These are phyloP conservation scores for Dryadomyces sulphureus DNA, from an alignment of 2,329 filamentous ascomycete genomes.

Conservation along the genomic window DNA sequence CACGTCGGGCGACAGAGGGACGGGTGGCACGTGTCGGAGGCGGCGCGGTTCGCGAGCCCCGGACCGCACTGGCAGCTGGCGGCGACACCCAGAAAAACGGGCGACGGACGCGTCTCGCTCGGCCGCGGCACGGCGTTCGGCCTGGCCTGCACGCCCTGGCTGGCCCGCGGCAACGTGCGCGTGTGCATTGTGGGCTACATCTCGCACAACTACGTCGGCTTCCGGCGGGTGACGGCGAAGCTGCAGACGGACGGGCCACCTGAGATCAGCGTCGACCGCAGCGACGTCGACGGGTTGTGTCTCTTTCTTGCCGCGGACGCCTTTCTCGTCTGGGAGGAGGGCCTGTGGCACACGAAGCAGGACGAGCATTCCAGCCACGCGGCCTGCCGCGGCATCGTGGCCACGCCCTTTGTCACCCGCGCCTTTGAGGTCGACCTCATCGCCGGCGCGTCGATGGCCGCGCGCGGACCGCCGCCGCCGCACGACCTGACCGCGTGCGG, in stretches of 20 bases:
- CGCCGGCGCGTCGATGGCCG: constrained; percentile 5
- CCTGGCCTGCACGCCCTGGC: constrained; percentile 41
- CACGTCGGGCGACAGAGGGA: constrained; percentile 20
- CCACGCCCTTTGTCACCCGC: constrained; percentile 32
- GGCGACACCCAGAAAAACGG: constrained; percentile 17
- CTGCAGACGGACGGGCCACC: constrained; percentile 6
- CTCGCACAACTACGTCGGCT: constrained; percentile 37
- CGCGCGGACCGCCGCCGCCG: constrained; percentile 7
- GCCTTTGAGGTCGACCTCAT: constrained; percentile 35
- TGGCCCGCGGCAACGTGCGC: constrained; percentile 14
- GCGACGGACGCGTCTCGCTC: constrained; percentile 34
- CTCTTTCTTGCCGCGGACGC: constrained; percentile 34
- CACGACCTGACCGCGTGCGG: constrained; percentile 30
- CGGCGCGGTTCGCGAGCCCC: constrained; percentile 29
- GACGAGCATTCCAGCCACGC: constrained; percentile 19
- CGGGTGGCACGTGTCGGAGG: constrained; percentile 34
- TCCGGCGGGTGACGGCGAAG: constrained; percentile 30
- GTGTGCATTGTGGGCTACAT: constrained; percentile 33
- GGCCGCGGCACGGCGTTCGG: constrained; percentile 30
- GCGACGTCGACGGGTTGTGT: constrained; percentile 33
- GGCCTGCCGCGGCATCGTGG: constrained; percentile 36
- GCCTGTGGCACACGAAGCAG: constrained; percentile 22
- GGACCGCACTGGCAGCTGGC: constrained; percentile 26
- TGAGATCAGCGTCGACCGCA: constrained; percentile 22
- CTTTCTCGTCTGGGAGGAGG: constrained; percentile 41